These are phyloP conservation scores for Trichoderma virens DNA, from an alignment of 495 filamentous ascomycete genomes.

Conservation along the genomic window DNA sequence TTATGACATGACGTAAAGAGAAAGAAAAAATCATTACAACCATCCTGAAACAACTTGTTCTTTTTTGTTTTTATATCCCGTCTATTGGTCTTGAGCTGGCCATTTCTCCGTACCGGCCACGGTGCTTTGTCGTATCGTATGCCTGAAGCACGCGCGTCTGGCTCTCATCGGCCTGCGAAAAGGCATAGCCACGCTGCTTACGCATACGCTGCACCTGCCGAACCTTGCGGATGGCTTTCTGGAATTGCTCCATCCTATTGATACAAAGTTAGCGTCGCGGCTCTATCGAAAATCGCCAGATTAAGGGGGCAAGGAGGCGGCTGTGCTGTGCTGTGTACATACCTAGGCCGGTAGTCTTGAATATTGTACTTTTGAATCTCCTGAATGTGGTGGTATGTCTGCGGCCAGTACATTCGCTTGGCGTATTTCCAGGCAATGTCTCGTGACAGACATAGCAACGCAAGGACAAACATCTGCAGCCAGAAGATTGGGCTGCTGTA, in stretches of 20 bases:
- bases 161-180: slow-evolving; percentile 94
- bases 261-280: slow-evolving; percentile 12
- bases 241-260: slow-evolving; percentile 95
- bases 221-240: slow-evolving; percentile 98
- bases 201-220: slow-evolving; percentile 98
- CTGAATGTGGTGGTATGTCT: slow-evolving; percentile 97
- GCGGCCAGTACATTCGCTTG: slow-evolving; percentile 93
- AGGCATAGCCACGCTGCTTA: slow-evolving; percentile 97
- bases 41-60: not conserved
- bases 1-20: not conserved
- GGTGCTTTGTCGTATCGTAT: slow-evolving; percentile 89
- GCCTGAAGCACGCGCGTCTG: slow-evolving; percentile 90
- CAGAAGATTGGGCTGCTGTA: slow-evolving; percentile 83
- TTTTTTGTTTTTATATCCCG: not conserved
- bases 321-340: slow-evolving; percentile 21
- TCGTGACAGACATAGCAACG: slow-evolving; percentile 74
- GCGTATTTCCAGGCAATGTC: slow-evolving; percentile 82
- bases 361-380: slow-evolving; percentile 99
- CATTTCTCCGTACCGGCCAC: slow-evolving; percentile 96
- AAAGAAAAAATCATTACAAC: not conserved
- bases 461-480: slow-evolving; percentile 73
- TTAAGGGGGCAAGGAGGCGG: not conserved
- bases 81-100: slow-evolving; percentile 42
- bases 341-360: slow-evolving; percentile 92
- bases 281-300: not conserved